Base-by-base conservation (phyloP, 1,139 yeast species). In the Kodamaea derodonti region DNA sequence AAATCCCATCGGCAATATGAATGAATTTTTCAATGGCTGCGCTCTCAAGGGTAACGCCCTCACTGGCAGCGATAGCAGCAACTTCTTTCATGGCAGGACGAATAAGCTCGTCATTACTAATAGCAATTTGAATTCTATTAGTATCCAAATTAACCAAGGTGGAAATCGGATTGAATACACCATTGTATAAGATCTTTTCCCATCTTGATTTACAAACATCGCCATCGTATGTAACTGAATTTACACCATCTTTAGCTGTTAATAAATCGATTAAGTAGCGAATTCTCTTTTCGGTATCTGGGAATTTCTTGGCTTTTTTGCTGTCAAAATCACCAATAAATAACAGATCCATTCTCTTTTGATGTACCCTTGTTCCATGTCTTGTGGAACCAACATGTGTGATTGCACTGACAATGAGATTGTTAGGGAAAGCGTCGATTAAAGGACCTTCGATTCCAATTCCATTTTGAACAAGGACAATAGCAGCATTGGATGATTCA, bases 101-200 rank as follows among this genome's bases (percentile, higher is more conserved):
- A 33, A 76, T 62, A 17, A 78, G 47, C 0, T 67, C 48, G 23
- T 73, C 72, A 35, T 73, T 65, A 12, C 78, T 81, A 14, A 72
- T 72, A 41, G 70, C 66, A 16, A 79, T 67, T 47, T 73, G 80
- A 28, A 78, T 57, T 39, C 87, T 63, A 31, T 80, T 80, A 14
- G 73, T 72, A 51, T 83, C 87, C 29, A 62, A 33, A 26, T 57
- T 54, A 34, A 70, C 75, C 34, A 75, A 55, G 29, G 78, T 72
- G 12, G 82, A 69, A 8, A 77, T 62, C 3, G 90, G 70, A 57
- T 83, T 84, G 52, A 78, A 67, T 4, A 78, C 72, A 8, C 83
- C 70, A 51, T 84, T 84, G 62, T 83, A 83, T n/a, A 83, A 68
- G 42, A 84, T 66, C 52, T 84, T 84, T 41, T 75, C 66, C 94